Conservation (phyloP, 1,139 yeast species). For the Diutina pseudorugosa region DNA sequence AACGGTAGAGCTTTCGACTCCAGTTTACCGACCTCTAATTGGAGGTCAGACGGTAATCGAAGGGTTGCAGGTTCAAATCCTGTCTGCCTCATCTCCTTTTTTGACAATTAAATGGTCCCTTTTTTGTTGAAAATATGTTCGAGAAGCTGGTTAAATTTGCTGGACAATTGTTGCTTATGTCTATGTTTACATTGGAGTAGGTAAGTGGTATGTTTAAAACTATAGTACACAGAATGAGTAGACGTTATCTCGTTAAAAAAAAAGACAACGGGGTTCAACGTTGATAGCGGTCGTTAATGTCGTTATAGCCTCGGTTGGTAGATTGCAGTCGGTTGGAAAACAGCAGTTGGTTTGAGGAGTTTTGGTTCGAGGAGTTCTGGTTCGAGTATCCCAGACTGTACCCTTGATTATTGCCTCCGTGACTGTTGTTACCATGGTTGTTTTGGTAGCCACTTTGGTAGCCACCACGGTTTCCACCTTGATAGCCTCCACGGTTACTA, state of each 20-base stretch:
- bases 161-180: too few relatives aligned
- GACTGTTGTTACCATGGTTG: not conserved
- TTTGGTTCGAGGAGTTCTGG: not conserved
- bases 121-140: too few relatives aligned
- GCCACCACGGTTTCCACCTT: not conserved
- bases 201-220: too few relatives aligned
- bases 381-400: not conserved
- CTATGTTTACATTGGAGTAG: too few relatives aligned
- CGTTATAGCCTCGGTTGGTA: not conserved
- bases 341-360: not conserved
- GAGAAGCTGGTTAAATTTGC: too few relatives aligned
- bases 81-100: too few relatives aligned
- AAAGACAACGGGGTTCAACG: not conserved
- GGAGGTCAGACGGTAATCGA: conserved; percentile 6
- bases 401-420: not conserved
- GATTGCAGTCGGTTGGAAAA: too few relatives aligned
- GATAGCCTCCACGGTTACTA: conserved; percentile 2
- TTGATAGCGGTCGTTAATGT: not conserved
- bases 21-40: conserved; percentile 23
- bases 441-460: not conserved
- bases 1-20: conserved; percentile 90
- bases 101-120: too few relatives aligned
- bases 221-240: too few relatives aligned
- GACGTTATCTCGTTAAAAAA: too few relatives aligned
- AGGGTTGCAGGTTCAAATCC: conserved; percentile 13